Evolutionary conservation across 495 filamentous ascomycete species (phyloP), one percentile per base, ranked within the genome.

Genomic region (Astrothelium macrocarpum): DNA sequence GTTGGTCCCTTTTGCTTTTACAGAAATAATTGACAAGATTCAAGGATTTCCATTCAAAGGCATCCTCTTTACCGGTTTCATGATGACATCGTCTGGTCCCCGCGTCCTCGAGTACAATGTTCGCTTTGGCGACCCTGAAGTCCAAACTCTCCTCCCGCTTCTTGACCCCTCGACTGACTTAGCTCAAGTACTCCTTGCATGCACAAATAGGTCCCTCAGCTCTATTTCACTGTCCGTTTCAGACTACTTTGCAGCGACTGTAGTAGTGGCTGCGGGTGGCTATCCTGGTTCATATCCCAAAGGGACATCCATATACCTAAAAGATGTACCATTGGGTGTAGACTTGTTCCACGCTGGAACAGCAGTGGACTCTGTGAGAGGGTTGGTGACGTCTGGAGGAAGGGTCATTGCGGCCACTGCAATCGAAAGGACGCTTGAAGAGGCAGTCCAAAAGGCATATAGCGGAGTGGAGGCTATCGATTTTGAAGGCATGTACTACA

Each of bases 91-190:
- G 69, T 76, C 82, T 65, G 94, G 94, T 1, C 87, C 94, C 4
- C 95, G 91, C 78, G 85, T 88, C 7, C 83, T 98, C 31, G 94
- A 98, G 75, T 98, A 98, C 78, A 98, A 98, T 69, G 92, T 96
- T 59, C 86, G 94, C 61, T 96, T 96, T 66, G 94, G 94, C 34
- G 93, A 98, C 68, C 94, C 94, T 23, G 94, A 98, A 76, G 95
- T 91, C 0, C 93, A 98, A 78, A 97, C 90, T 12, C 81, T 96
- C 7, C 79, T 98, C 7, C 87, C 91, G 16, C 80, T 97, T 23
- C 79, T 98, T 64, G 87, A 94, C 64, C 49, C 20, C 4, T 26
- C 2, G 3, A 89, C 88, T 39, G 93, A 98, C 77, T 78, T 98
- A 64, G 93, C 92, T 0, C 84, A 96, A 73, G 83, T 97, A 61